Conservation (phyloP, 2,329 filamentous ascomycete species). For the Curvularia sp. region DNA sequence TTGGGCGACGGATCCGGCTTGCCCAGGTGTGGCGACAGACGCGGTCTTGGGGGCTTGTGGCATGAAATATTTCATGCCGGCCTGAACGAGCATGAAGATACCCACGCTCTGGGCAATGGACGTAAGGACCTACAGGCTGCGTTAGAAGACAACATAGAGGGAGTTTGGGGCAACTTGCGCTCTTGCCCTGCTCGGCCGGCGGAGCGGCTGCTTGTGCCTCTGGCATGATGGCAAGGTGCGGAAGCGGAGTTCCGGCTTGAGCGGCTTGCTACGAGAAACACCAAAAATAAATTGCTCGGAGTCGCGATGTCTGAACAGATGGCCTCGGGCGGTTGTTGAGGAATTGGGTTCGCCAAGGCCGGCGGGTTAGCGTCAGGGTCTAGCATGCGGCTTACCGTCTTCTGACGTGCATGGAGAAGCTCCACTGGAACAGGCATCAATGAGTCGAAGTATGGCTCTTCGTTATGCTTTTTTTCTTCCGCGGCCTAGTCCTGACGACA, state of each 20-base stretch:
- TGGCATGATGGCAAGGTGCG: conserved; percentile 36
- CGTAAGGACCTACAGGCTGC: conserved; percentile 37
- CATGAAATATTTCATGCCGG: conserved; percentile 63
- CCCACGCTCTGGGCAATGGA: conserved; percentile 62
- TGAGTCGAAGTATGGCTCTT: conserved; percentile 12
- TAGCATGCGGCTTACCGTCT: conserved; percentile 19
- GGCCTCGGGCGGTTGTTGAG: conserved; percentile 7
- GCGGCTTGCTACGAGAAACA: conserved; percentile 13
- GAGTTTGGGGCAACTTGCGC: conserved; percentile 28
- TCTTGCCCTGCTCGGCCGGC: conserved; percentile 30
- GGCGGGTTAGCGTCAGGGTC: conserved; percentile 18
- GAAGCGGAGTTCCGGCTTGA: conserved; percentile 17
- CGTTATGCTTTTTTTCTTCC: background rate
- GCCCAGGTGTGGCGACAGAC: conserved; percentile 29
- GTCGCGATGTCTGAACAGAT: conserved; percentile 18
- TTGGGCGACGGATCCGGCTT: conserved; percentile 24
- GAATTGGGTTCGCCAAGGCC: conserved; percentile 15
- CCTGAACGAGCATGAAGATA: conserved; percentile 67
- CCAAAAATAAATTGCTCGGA: conserved; percentile 1
- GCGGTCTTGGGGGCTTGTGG: conserved; percentile 35
- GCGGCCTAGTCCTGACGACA: conserved; percentile 3
- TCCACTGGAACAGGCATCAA: conserved; percentile 3
- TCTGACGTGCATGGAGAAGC: conserved; percentile 10
- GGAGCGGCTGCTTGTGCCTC: conserved; percentile 33
- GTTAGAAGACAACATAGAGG: conserved; percentile 25